Evolutionary conservation across 495 filamentous ascomycete species (phyloP), one percentile per base, ranked within the genome.

Genomic region (Penicillium nucicola): DNA sequence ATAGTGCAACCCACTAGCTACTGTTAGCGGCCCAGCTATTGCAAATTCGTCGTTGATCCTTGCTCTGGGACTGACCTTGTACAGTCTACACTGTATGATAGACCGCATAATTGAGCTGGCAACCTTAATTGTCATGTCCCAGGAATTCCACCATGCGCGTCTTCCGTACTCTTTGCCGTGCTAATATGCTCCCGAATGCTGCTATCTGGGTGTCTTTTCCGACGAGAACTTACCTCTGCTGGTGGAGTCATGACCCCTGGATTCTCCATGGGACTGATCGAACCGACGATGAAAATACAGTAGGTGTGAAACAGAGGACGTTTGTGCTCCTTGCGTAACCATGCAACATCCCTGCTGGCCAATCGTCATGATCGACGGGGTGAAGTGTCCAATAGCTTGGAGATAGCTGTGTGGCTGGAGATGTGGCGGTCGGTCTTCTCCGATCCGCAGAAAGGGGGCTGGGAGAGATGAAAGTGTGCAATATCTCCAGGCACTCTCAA

Each of bases 1-100:
- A 62, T 62, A 59, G 59, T 39, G 52, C 45, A 53, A 25, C 22
- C 59, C 56, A 49, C 56, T 60, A 60, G 49, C 22, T 32, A 28
- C 22, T 6, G 14, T 45, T 62, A 59, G 52, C 56, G 55, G 48
- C n/a, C 38, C 34, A 52, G 49, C 54, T 13, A 54, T 57, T 57
- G 50, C 57, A 49, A n/a, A n/a, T n/a, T n/a, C n/a, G n/a, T n/a
- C n/a, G n/a, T n/a, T n/a, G n/a, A n/a, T n/a, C n/a, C n/a, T n/a
- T n/a, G n/a, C n/a, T n/a, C n/a, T n/a, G n/a, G n/a, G n/a, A n/a
- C n/a, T n/a, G n/a, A n/a, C n/a, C n/a, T n/a, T n/a, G n/a, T n/a
- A n/a, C n/a, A 18, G 35, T 40, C 10, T 20, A 12, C 18, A n/a
- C 13, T 22, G 10, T 22, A 3, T 40, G 17, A 10, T 17, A 17